Conservation (phyloP, 2,329 filamentous ascomycete species). For the Huntiella decipiens region DNA sequence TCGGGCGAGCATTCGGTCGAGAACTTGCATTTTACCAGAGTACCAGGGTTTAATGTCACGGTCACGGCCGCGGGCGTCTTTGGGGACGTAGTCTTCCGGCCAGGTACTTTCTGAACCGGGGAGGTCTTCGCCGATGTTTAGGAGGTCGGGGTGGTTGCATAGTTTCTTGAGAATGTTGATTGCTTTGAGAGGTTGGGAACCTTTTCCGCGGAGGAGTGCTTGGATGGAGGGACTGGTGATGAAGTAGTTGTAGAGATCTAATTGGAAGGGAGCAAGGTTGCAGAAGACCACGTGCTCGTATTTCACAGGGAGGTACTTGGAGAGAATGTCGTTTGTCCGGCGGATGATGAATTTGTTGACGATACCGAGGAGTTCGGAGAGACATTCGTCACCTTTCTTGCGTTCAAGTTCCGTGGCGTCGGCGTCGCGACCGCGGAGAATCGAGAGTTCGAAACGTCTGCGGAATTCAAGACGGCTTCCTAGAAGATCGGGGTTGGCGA, state of each 20-base stretch:
- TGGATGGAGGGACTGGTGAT: constrained; percentile 91
- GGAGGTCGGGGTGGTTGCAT: constrained; percentile 90
- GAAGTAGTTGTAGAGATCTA: constrained; percentile 90
- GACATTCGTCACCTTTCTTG: constrained; percentile 63
- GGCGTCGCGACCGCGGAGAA: constrained; percentile 77
- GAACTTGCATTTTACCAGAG: constrained; percentile 92
- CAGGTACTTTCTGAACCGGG: constrained; percentile 69
- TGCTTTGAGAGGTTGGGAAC: constrained; percentile 86
- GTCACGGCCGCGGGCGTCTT: constrained; percentile 72
- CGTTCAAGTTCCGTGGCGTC: constrained; percentile 69
- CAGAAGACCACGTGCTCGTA: constrained; percentile 99
- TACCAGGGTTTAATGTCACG: constrained; percentile 90
- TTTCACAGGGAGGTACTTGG: constrained; percentile 93
- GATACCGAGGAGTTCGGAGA: constrained; percentile 58
- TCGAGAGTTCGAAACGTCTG: constrained; percentile 84
- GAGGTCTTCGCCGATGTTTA: constrained; percentile 65
- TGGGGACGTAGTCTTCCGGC: constrained; percentile 75
- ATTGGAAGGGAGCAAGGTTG: constrained; percentile 80
- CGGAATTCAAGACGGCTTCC: constrained; percentile 81
- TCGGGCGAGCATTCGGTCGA: constrained; percentile 93
- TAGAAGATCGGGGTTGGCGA: constrained; percentile 83
- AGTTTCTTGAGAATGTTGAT: constrained; percentile 96
- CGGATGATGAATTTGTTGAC: constrained; percentile 99
- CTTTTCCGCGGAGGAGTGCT: constrained; percentile 76
- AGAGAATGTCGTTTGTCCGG: constrained; percentile 90